Conservation (phyloP, 2,329 filamentous ascomycete genomes). For the Fusarium vanettenii region DNA sequence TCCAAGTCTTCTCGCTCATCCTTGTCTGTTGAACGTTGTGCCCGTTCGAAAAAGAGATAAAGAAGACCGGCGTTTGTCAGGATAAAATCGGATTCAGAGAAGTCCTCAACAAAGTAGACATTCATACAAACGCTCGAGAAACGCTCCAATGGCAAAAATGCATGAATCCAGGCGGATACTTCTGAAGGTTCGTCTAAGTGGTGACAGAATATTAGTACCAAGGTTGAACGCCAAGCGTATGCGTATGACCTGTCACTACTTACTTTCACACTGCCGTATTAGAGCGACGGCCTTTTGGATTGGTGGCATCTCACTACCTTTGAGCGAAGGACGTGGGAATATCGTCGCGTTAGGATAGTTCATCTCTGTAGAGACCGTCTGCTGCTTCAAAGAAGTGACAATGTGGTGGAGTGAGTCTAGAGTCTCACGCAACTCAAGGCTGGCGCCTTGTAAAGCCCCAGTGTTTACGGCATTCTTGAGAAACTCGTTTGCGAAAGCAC, state of each 20-base stretch:
- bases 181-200: constrained; percentile 36
- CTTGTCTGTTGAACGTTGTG: constrained; percentile 8
- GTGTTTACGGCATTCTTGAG: constrained; percentile 51
- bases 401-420: constrained; percentile 49
- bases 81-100: constrained; percentile 48
- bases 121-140: constrained; percentile 49
- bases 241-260: neutral
- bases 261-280: constrained; percentile 36
- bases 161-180: constrained; percentile 43
- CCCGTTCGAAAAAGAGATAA: constrained; percentile 45
- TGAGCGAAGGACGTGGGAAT: constrained; percentile 33
- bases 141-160: constrained; percentile 43
- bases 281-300: constrained; percentile 39
- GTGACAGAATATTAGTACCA: neutral
- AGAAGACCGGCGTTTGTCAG: constrained; percentile 48
- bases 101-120: constrained; percentile 49
- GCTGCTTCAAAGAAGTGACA: constrained; percentile 40
- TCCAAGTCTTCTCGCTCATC: constrained; percentile 41
- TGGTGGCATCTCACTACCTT: constrained; percentile 35
- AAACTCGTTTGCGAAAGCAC: constrained; percentile 59
- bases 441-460: constrained; percentile 41
- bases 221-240: neutral
- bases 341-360: constrained; percentile 36
- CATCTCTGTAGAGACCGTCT: constrained; percentile 40
- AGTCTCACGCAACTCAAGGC: constrained; percentile 50